phyloP scores from a whole-genome alignment of 164 flowering plant species.

The Tetracentron sinense region DNA sequence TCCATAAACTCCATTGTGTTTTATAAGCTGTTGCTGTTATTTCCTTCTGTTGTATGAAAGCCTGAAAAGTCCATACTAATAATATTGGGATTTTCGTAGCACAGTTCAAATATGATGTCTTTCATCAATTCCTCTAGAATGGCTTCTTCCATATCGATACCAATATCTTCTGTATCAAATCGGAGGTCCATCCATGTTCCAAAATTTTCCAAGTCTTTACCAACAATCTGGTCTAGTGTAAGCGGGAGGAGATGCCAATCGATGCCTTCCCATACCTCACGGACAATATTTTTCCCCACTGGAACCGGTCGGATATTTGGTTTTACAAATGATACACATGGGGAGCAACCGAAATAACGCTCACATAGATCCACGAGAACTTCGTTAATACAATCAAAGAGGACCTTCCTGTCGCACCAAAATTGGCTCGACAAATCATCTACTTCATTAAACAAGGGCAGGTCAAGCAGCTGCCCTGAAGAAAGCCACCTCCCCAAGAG shows the following conservation, averaged over 20 bases:
- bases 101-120: slow-evolving; percentile 14
- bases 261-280: slow-evolving; percentile 24
- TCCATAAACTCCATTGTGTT: too few relatives aligned
- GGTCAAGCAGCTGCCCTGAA: slow-evolving; percentile 17
- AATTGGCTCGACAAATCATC: slow-evolving; percentile 5
- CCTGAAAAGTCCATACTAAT: too few relatives aligned
- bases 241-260: slow-evolving; percentile 15
- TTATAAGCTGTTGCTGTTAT: too few relatives aligned
- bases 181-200: slow-evolving; percentile 28
- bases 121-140: slow-evolving; percentile 19
- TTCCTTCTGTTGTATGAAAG: too few relatives aligned
- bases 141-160: slow-evolving; percentile 16
- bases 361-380: slow-evolving; percentile 20
- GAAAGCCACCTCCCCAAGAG: slow-evolving; percentile 5
- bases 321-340: slow-evolving; percentile 19
- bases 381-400: slow-evolving; percentile 29
- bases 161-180: slow-evolving; percentile 21
- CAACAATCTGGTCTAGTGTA: slow-evolving; percentile 26
- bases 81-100: too few relatives aligned
- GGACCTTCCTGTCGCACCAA: slow-evolving; percentile 18
- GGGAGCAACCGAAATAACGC: slow-evolving; percentile 14
- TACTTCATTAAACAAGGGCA: slow-evolving; percentile 18
- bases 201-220: slow-evolving; percentile 25
- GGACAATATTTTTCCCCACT: slow-evolving; percentile 13
- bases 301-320: slow-evolving; percentile 8